A percentile compares a stretch with the other conserved stretches of the same genome.
Conservation (phyloP, 179 eudicot genomes). For the Silene noctiflora region DNA sequence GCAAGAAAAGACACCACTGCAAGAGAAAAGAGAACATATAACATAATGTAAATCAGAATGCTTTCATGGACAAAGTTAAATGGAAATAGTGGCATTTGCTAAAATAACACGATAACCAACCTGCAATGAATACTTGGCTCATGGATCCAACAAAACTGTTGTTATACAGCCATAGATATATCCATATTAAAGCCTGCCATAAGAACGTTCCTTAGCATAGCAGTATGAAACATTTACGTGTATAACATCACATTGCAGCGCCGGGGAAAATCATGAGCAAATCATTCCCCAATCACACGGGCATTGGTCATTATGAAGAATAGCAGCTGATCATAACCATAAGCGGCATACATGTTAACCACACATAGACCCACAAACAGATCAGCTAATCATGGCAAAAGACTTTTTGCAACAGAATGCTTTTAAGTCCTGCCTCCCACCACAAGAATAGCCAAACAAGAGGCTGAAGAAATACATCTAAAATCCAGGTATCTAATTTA, state of each 20-base stretch:
- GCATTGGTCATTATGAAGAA: too few relatives aligned
- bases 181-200: conserved; percentile 73
- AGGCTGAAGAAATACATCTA: background rate
- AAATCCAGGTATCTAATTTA: background rate
- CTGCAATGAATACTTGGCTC: conserved; percentile 70
- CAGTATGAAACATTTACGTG: background rate
- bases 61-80: background rate
- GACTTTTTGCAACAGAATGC: too few relatives aligned
- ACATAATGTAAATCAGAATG: conserved; percentile 10
- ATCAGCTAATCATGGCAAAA: too few relatives aligned
- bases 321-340: too few relatives aligned
- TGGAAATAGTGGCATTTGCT: conserved; percentile 2
- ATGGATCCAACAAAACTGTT: conserved; percentile 45
- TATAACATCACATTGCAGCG: background rate
- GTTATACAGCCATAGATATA: conserved; percentile 65
- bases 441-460: background rate
- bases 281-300: background rate
- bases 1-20: conserved; percentile 75
- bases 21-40: conserved; percentile 25
- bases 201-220: conserved; percentile 6
- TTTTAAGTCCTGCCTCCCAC: too few relatives aligned
- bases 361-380: too few relatives aligned
- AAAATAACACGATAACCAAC: conserved; percentile 28
- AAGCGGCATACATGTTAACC: too few relatives aligned
- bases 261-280: background rate